Percentiles rank a stretch among this genome's conserved stretches.
phyloP scores from a whole-genome alignment of 148 eudicot species.

The Spergularia bocconei region DNA sequence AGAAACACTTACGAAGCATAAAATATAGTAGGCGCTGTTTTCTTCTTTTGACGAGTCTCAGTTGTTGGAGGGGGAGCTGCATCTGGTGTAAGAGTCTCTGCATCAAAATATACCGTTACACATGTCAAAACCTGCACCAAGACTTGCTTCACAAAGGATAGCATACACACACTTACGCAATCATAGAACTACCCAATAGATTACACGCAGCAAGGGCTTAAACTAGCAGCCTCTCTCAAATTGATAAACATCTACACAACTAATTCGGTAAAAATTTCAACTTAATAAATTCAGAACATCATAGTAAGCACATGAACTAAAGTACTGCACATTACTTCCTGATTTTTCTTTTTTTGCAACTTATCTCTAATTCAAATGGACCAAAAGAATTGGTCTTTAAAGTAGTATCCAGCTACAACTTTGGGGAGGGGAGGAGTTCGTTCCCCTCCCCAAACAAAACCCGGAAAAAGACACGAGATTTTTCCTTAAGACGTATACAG shows the following conservation, averaged over 20 bases:
- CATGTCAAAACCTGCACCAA: not conserved
- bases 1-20: slow-evolving; percentile 76
- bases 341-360: not conserved
- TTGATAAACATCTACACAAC: not conserved
- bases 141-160: not conserved
- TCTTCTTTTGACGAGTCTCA: slow-evolving; percentile 45
- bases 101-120: slow-evolving; percentile 1
- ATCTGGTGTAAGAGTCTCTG: slow-evolving; percentile 47
- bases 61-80: slow-evolving; percentile 39
- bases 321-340: not conserved
- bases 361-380: not conserved
- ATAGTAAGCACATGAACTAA: not conserved
- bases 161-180: not conserved
- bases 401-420: too few species aligned
- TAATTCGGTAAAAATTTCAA: not conserved
- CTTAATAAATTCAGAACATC: not conserved
- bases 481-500: too few species aligned
- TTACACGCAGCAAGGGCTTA: too few species aligned
- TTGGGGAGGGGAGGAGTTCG: too few species aligned
- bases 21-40: slow-evolving; percentile 59
- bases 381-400: not conserved
- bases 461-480: too few species aligned
- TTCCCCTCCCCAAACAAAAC: too few species aligned
- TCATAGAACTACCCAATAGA: not conserved
- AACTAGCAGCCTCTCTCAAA: not conserved